A percentile compares a stretch with the other conserved stretches of the same genome.
Conservation (phyloP, 2,329 filamentous ascomycete species). For the Aulographum hederae region DNA sequence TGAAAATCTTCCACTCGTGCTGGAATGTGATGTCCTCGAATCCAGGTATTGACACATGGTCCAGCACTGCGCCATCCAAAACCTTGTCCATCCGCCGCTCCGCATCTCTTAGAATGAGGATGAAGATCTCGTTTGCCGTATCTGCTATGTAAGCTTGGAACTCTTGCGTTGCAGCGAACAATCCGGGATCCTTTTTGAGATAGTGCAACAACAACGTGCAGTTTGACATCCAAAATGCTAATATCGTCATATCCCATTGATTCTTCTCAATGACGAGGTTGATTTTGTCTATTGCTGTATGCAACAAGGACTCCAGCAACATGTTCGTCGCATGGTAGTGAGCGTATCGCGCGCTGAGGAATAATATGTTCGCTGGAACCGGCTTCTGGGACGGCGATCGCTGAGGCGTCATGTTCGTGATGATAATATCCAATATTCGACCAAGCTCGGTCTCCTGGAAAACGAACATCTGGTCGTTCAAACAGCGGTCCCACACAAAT, state of each 20-base stretch:
- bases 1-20: conserved; percentile 96
- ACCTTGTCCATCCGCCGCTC: conserved; percentile 94
- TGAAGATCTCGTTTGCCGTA: conserved; percentile 95
- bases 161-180: conserved; percentile 63
- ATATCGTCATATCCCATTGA: conserved; percentile 99
- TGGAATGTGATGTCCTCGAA: conserved; percentile 96
- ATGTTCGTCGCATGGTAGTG: conserved; percentile 89
- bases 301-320: conserved; percentile 60
- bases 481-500: conserved; percentile 85
- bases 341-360: conserved; percentile 85
- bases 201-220: conserved; percentile 91
- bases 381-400: conserved; percentile 93
- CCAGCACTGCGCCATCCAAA: conserved; percentile 80
- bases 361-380: conserved; percentile 91
- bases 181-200: conserved; percentile 76
- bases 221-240: conserved; percentile 98
- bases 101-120: conserved; percentile 88
- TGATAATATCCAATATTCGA: conserved; percentile 82
- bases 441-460: conserved; percentile 91
- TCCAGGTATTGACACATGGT: conserved; percentile 94
- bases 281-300: conserved; percentile 85
- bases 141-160: conserved; percentile 91
- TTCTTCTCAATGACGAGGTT: conserved; percentile 89
- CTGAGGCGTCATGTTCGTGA: conserved; percentile 96
- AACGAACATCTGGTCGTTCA: conserved; percentile 98